These are phyloP conservation scores for Fusarium dimerum DNA, from an alignment of 2,329 filamentous ascomycete species.

Conservation along the genomic window DNA sequence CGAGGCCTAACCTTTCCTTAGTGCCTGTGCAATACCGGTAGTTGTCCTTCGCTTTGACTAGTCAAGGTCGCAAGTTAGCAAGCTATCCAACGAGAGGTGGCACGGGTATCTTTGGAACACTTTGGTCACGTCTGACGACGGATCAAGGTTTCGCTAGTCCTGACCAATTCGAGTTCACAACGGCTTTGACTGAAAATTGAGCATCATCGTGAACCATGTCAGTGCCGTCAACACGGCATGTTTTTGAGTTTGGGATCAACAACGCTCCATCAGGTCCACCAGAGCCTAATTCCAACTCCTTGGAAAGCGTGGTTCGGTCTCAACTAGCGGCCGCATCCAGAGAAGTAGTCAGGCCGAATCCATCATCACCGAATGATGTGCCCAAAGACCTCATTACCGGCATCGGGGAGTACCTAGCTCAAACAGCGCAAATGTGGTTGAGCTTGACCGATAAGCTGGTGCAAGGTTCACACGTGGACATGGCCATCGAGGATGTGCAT, in stretches of 20 bases:
- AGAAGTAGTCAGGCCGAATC: constrained; percentile 22
- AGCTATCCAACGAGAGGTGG: background rate
- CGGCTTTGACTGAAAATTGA: constrained; percentile 15
- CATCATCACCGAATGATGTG: constrained; percentile 13
- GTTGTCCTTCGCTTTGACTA: constrained; percentile 22
- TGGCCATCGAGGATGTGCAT: constrained; percentile 30
- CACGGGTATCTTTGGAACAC: background rate
- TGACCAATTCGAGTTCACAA: constrained; percentile 14
- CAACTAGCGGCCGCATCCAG: constrained; percentile 29
- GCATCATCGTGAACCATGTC: constrained; percentile 24
- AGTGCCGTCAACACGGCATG: constrained; percentile 27
- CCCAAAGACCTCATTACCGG: constrained; percentile 34
- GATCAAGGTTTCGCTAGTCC: background rate
- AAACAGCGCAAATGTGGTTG: constrained; percentile 37
- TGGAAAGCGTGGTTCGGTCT: constrained; percentile 32
- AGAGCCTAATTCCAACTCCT: constrained; percentile 18
- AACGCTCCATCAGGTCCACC: constrained; percentile 13
- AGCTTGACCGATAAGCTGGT: constrained; percentile 36
- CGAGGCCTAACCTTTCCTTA: constrained; percentile 14
- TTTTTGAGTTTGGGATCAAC: constrained; percentile 34
- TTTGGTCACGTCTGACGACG: background rate
- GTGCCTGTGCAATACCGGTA: constrained; percentile 25
- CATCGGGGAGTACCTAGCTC: constrained; percentile 38
- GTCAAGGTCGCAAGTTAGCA: background rate
- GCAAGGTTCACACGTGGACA: constrained; percentile 35